Evolutionary conservation across 2,329 filamentous ascomycete genomes (phyloP).

Genomic region (Apiospora hydei): DNA sequence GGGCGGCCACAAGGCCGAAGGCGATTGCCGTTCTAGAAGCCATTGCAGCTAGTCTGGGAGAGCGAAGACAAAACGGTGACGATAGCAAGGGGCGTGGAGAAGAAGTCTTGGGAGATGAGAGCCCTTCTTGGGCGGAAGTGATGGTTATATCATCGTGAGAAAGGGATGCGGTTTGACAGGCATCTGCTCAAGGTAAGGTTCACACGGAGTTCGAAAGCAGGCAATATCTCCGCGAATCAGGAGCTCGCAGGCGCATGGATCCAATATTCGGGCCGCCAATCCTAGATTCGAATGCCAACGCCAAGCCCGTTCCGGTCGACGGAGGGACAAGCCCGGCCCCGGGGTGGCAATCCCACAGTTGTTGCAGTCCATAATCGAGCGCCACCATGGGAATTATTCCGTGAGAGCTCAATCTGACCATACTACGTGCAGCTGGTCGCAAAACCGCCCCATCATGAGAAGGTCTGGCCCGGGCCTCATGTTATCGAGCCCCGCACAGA

Average conservation of each 20-base stretch:
- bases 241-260: background rate
- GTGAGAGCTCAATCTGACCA: background rate
- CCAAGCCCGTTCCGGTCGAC: slow-evolving; percentile 18
- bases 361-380: background rate
- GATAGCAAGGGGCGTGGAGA: background rate
- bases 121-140: background rate
- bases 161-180: no score
- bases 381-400: slow-evolving; percentile 1
- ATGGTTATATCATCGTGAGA: background rate
- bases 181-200: background rate
- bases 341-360: background rate
- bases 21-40: background rate
- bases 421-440: background rate
- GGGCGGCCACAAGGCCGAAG: background rate
- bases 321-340: slow-evolving; percentile 5
- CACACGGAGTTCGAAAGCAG: background rate
- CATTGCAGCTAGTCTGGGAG: background rate
- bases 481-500: background rate
- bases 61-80: background rate
- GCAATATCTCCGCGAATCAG: slow-evolving; percentile 13
- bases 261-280: slow-evolving; percentile 5
- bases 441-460: background rate
- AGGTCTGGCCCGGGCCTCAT: background rate
- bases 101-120: background rate
- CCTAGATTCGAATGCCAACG: background rate